A percentile compares a stretch with the other conserved stretches of the same genome.
Conservation (phyloP, 2,329 filamentous ascomycete genomes). For the Cytospora chrysosperma region DNA sequence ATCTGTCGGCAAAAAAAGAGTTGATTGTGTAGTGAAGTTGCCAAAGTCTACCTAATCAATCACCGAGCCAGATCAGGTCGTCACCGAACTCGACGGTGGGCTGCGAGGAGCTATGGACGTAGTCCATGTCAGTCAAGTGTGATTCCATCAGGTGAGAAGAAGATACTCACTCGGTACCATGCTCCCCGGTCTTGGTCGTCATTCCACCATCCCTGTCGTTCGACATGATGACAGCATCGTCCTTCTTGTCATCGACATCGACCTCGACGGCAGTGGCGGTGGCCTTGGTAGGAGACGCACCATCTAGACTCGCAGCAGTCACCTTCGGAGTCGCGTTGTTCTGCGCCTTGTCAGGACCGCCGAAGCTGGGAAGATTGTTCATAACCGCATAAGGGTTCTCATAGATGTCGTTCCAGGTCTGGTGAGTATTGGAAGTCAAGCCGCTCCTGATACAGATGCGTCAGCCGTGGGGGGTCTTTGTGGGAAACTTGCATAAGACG, state of each 20-base stretch:
- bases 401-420: background rate
- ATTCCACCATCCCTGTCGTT: background rate
- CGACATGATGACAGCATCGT: background rate
- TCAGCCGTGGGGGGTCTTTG: background rate
- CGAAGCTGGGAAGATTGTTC: background rate
- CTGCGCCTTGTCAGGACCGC: background rate
- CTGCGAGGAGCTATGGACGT: background rate
- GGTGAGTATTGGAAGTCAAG: background rate
- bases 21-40: background rate
- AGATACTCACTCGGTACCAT: background rate
- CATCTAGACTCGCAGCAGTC: background rate
- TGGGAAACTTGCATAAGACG: background rate
- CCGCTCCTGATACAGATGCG: background rate
- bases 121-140: background rate
- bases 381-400: background rate
- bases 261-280: background rate
- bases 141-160: background rate
- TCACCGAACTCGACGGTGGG: background rate
- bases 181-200: background rate
- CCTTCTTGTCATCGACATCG: background rate
- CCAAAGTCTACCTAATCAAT: background rate
- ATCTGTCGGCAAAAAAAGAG: background rate
- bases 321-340: background rate
- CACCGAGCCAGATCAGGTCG: conserved; percentile 6
- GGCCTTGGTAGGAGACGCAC: background rate